Base-by-base conservation (phyloP, 2,329 filamentous ascomycete genomes). In the Neofusicoccum kwambonambiense region DNA sequence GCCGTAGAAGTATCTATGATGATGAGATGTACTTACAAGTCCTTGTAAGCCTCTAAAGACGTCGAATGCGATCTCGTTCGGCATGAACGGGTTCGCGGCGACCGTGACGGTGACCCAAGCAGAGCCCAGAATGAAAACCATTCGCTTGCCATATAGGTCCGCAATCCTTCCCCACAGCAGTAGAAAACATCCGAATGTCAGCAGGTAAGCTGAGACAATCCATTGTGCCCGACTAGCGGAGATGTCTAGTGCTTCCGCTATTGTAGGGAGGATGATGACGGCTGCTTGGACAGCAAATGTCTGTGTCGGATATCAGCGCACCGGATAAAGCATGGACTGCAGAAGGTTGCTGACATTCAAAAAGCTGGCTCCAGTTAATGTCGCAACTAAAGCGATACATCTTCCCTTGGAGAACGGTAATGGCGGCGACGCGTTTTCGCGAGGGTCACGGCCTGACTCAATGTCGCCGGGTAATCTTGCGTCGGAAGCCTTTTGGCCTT, bases 121-220 rank as follows among this genome's bases (percentile, higher is more conserved):
- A 3, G 86, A 87, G 0, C 87, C 87, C 58, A 78, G 77, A 41
- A 89, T 81, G 73, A 89, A 89, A 66, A 89, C 86, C 56, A 81
- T 77, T 9, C 86, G 82, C 73, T 88, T 88, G 64, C 87, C 86
- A 66, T 86, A 88, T 61, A 89, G 81, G 45, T 65, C 51, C 34
- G 27, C 87, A 31, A 89, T 82, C 41, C 86, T 82, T 45, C 87
- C 87, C 86, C 86, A 89, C 19, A 89, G 79, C 27, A 89, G 76
- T 22, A 89, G 76, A 71, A 89, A 88, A 74, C 87, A 89, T 58
- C 86, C 87, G 68, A 89, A 89, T 0, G 86, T 79, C 37, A 89
- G 80, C 1, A 85, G 80, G 70, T 89, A 89, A 1, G 86, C 83
- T 0, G 87, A 89, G 0, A 89, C 62, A 11, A 67, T 62, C 66